Evolutionary conservation across 306 rosid species (phyloP), one percentile per base, ranked within the genome.

Genomic region (Morella rubra): DNA sequence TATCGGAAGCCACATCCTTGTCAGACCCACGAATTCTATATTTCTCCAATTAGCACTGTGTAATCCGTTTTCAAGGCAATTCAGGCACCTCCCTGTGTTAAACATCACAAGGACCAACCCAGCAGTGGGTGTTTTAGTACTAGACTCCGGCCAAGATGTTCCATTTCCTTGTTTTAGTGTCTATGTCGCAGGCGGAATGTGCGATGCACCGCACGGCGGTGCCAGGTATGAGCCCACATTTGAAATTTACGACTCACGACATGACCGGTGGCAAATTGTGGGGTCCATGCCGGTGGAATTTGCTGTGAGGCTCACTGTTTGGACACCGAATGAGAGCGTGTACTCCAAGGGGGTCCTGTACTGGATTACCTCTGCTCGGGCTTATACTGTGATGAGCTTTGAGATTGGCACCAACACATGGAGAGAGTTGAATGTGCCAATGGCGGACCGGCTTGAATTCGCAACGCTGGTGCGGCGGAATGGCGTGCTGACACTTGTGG

Each of bases 361-460:
- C 7, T 93, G 96, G 97, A 80, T 91, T 40, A 93, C 98, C 5
- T 90, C 96, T 0, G 97, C 97, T 0, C 84, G 91, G 68, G 94
- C 86, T 0, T 91, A 85, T 6, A 86, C 87, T 79, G 84, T 90
- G 7, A 80, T 91, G 84, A 86, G 88, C 1, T 90, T 55, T 65
- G 82, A 86, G 55, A 74, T 90, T 60, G 44, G 60, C 16, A 61
- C 72, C 2, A 76, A 84, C 75, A 78, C 60, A 3, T 93, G 96
- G 93, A 79, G 27, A 51, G 89, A 87, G 76, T 50, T 90, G 66
- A 74, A 85, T 41, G 98, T 87, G 52, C 96, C 97, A 0, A 72
- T 82, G 87, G 94, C 90, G 0, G 91, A 90, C 73, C 71, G 42
- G 84, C 85, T 93, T 5, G 93, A 87, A 46, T 91, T 91, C 61